Evolutionary conservation across 2,329 filamentous ascomycete species (phyloP), one percentile per base, ranked within the genome.

Genomic region (Aspergillus arachidicola): DNA sequence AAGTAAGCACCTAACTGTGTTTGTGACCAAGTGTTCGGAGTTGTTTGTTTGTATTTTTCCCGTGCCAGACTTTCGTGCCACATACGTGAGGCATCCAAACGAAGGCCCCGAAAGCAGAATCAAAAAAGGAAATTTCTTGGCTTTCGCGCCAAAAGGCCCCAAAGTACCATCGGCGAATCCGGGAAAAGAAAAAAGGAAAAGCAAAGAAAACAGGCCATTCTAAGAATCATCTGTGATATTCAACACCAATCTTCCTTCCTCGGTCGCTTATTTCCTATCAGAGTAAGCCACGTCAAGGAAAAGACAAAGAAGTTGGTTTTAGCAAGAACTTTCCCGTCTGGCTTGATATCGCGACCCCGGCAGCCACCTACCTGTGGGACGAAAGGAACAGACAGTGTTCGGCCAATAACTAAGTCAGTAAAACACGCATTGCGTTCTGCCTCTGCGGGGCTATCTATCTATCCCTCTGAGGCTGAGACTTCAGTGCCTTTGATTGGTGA

Each of bases 271-370:
- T 54, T 63, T 34, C 45, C 61, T 57, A 60, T 63, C 45, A 46
- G n/a, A 46, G 36, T n/a, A 23, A 60, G 57, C 61, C 61, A 63
- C 51, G 45, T 63, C 57, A 57, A 57, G 43, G 23, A 53, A 32
- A 58, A 45, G 34, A 54, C 32, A 48, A 30, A 53, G 36, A 58
- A 48, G 26, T 34, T 56, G n/a, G 30, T 28, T 30, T 59, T 43
- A 30, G 46, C 46, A 50, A 50, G 48, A 32, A 30, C 48, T 32
- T n/a, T 30, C 48, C 26, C 16, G 50, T 41, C 53, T 53, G 43
- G 51, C 38, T 61, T 61, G 59, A 61, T 61, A 57, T 61, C 32
- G 53, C 57, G 21, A 23, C 32, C 61, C 34, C 56, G 34, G 23
- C 58, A 56, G 57, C 58, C 61, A 57, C 51, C 51, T 34, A 34